phyloP scores from a whole-genome alignment of 1,139 yeast genomes.

The Diutina catenulata region DNA sequence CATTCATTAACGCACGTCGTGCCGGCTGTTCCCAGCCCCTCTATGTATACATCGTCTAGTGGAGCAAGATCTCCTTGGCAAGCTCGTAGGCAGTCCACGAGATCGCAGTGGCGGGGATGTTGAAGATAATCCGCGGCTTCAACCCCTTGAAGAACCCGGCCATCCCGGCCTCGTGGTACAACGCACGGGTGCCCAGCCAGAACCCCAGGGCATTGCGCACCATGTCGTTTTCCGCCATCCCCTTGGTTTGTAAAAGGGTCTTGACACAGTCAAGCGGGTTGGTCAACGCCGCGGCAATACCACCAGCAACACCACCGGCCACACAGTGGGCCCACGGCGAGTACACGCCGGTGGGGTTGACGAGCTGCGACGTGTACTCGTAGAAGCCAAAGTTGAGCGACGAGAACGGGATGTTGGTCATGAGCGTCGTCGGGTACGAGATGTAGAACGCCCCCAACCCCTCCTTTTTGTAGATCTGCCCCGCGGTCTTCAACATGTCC shows the following conservation, averaged over 20 bases:
- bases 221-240: slow-evolving; percentile 36
- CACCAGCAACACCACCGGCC: slow-evolving; percentile 94
- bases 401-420: slow-evolving; percentile 92
- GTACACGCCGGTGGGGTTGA: slow-evolving; percentile 70
- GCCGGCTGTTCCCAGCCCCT: not conserved
- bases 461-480: slow-evolving; percentile 52
- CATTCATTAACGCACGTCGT: no score
- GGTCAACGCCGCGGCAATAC: slow-evolving; percentile 90
- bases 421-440: slow-evolving; percentile 89
- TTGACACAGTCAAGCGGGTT: slow-evolving; percentile 94
- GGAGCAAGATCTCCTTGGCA: slow-evolving; percentile 63
- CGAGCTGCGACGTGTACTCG: slow-evolving; percentile 65
- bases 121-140: slow-evolving; percentile 83
- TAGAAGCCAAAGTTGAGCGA: slow-evolving; percentile 91
- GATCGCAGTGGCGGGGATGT: slow-evolving; percentile 94
- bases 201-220: slow-evolving; percentile 60
- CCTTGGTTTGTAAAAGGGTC: slow-evolving; percentile 77
- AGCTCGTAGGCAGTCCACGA: slow-evolving; percentile 98
- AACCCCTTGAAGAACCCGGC: slow-evolving; percentile 74
- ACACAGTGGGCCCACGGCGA: slow-evolving; percentile 90
- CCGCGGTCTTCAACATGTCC: slow-evolving; percentile 25
- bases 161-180: slow-evolving; percentile 56
- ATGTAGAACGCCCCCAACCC: slow-evolving; percentile 80
- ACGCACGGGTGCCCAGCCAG: slow-evolving; percentile 56
- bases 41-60: not conserved